These are phyloP conservation scores for Clarireedia monteithiana DNA, from an alignment of 2,329 filamentous ascomycete species.

Conservation along the genomic window DNA sequence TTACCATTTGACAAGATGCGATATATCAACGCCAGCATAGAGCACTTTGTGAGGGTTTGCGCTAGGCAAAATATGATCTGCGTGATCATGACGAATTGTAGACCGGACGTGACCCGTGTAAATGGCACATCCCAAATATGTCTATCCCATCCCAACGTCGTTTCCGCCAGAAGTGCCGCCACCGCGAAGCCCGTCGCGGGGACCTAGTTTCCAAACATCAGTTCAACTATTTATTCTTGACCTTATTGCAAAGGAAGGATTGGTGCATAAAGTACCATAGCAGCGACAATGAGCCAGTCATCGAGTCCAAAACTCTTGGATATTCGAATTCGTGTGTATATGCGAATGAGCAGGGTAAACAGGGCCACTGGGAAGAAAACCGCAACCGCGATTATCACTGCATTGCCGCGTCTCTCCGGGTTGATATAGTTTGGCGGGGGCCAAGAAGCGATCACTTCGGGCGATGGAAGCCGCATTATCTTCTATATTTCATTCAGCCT, in stretches of 20 bases:
- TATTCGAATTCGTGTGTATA: slow-evolving; percentile 39
- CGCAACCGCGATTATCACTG: slow-evolving; percentile 35
- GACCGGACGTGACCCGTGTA: slow-evolving; percentile 23
- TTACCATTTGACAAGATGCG: slow-evolving; percentile 31
- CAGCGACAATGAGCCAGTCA: slow-evolving; percentile 35
- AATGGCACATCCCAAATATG: slow-evolving; percentile 35
- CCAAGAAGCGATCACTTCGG: background rate
- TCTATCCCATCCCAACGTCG: slow-evolving; percentile 31
- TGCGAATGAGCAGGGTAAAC: slow-evolving; percentile 34
- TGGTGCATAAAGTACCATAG: background rate
- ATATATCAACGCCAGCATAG: slow-evolving; percentile 27
- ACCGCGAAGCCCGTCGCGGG: slow-evolving; percentile 32
- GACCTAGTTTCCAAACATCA: background rate
- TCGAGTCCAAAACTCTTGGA: slow-evolving; percentile 39
- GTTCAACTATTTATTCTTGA: background rate
- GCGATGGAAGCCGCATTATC: slow-evolving; percentile 5
- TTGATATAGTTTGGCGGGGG: slow-evolving; percentile 39
- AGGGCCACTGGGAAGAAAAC: slow-evolving; percentile 33
- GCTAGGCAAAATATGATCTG: slow-evolving; percentile 32
- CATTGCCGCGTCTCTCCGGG: slow-evolving; percentile 36
- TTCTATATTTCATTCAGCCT: too few species aligned
- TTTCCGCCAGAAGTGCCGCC: slow-evolving; percentile 28
- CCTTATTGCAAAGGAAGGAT: background rate
- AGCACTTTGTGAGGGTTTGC: slow-evolving; percentile 31
- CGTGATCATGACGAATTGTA: slow-evolving; percentile 31